Base-by-base conservation (phyloP, 352 stramenopile species). In the Globisporangium echinulatum region DNA sequence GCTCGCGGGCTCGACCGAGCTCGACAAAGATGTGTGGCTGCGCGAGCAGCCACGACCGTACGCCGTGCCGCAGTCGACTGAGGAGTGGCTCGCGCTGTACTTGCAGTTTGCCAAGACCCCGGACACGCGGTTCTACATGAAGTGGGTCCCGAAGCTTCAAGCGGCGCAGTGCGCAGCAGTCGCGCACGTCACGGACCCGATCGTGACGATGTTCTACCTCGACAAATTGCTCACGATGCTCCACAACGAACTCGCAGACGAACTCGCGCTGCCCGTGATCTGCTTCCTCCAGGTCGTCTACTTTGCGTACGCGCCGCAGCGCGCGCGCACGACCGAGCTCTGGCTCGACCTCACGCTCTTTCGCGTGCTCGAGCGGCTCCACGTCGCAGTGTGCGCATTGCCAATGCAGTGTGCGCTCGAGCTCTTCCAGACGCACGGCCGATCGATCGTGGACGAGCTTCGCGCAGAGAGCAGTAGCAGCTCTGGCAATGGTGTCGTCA, bases 21-120 rank as follows among this genome's bases (percentile, higher is more conserved):
- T 75, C 7, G 74, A 85, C 11, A 90, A 78, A 59, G 74, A 90
- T 7, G 64, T 74, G 7, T 94, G 84, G 84, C 86, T 77, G 59
- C 10, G 72, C 74, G 44, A 5, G 37, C 19, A 70, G 49, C 7
- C 77, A 70, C 49, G 75, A 11, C 60, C 56, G 10, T 38, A 60
- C 33, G 49, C 62, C n/a, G 4, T 8, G 11, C 77, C 64, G 7
- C 14, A 38, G 19, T 70, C 54, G 7, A 66, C 49, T 25, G 54
- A 57, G 4, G 71, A 72, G 17, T 93, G 81, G 82, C 48, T 80
- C 43, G n/a, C 52, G 0, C 82, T 90, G 38, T 82, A 85, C 38
- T 50, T 74, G 39, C 62, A 78, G 11, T 68, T 75, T 17, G 74
- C 72, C 0, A 77, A 68, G 13, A 79, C 61, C 47, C 17, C 36